phyloP scores from a whole-genome alignment of 1,284 basidiomycete species.

The Cryptococcus sp. region DNA sequence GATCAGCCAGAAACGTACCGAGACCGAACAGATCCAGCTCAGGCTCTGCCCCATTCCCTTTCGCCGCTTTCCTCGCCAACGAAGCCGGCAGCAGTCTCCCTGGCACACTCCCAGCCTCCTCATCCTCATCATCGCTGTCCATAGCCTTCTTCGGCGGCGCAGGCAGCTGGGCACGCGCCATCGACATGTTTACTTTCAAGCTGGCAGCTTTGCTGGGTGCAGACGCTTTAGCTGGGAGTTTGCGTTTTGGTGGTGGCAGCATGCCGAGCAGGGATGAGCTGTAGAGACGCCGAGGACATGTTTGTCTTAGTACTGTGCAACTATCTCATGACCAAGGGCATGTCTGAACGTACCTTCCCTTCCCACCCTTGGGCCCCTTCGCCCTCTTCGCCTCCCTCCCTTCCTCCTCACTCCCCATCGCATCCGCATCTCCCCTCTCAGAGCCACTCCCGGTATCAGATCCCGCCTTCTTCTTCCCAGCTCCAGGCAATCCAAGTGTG shows the following conservation, averaged over 20 bases:
- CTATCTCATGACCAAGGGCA: too few relatives aligned
- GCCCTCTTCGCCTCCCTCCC: constrained; percentile 27
- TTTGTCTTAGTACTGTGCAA: too few relatives aligned
- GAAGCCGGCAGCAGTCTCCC: constrained; percentile 25
- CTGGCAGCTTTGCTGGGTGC: constrained; percentile 13
- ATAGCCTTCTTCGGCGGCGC: neutral
- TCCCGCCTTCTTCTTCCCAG: constrained; percentile 2
- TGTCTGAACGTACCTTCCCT: constrained; percentile 21
- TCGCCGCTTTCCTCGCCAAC: constrained; percentile 17
- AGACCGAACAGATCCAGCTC: constrained; percentile 47
- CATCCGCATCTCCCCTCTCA: constrained; percentile 9
- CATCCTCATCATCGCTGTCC: constrained; percentile 18
- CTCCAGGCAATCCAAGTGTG: constrained; percentile 40
- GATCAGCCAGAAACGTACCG: constrained; percentile 22
- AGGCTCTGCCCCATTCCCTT: constrained; percentile 19
- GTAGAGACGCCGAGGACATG: neutral
- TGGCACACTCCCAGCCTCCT: constrained; percentile 24
- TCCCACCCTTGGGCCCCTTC: constrained; percentile 24
- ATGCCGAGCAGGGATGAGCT: constrained; percentile 46
- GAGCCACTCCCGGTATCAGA: constrained; percentile 7
- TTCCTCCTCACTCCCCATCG: constrained; percentile 7
- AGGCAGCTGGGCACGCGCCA: constrained; percentile 17
- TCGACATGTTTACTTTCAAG: constrained; percentile 32
- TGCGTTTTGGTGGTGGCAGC: constrained; percentile 49
- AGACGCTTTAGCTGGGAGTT: constrained; percentile 24